Percentiles rank a stretch among this genome's conserved stretches.
These are phyloP conservation scores for Cladorrhinum sp. DNA, from an alignment of 2,329 filamentous ascomycete genomes.

Conservation along the genomic window DNA sequence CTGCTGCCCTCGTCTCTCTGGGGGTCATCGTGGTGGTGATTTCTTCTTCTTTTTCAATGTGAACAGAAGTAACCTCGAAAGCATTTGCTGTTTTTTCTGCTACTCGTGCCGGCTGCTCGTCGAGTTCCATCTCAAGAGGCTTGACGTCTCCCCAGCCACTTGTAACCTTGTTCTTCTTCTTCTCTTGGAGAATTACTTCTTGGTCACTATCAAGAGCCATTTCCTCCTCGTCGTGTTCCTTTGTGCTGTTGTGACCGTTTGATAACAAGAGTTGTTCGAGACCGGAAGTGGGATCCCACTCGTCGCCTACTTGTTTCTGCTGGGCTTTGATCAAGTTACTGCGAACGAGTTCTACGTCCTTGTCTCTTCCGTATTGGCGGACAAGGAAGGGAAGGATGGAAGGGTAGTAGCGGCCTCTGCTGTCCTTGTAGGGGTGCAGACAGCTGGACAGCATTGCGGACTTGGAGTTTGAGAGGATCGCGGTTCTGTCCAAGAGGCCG, in stretches of 20 bases:
- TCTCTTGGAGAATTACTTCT: conserved; percentile 20
- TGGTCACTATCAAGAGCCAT: background rate
- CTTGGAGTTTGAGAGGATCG: conserved; percentile 67
- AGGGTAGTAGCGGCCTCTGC: conserved; percentile 61
- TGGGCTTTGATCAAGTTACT: conserved; percentile 50
- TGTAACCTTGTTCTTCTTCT: conserved; percentile 21
- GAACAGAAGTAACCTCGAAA: background rate
- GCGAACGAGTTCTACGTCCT: conserved; percentile 68
- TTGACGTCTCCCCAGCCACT: background rate
- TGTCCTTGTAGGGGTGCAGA: conserved; percentile 68
- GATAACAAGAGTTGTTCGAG: conserved; percentile 28
- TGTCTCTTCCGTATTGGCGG: conserved; percentile 59
- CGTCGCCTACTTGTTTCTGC: conserved; percentile 12
- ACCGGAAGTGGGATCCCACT: conserved; percentile 34
- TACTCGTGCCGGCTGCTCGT: background rate
- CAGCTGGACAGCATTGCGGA: conserved; percentile 78
- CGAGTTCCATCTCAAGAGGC: background rate
- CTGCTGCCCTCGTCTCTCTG: conserved; percentile 7
- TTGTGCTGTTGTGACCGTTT: conserved; percentile 19
- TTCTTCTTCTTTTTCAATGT: background rate
- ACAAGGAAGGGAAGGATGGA: conserved; percentile 80
- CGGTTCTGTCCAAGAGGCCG: conserved; percentile 74
- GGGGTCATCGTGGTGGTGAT: background rate
- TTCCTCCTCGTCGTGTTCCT: conserved; percentile 6
- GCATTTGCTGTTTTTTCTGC: conserved; percentile 2